Evolutionary conservation across 768 basidiomycete species (phyloP).

Genomic region (Crucibulum laeve): DNA sequence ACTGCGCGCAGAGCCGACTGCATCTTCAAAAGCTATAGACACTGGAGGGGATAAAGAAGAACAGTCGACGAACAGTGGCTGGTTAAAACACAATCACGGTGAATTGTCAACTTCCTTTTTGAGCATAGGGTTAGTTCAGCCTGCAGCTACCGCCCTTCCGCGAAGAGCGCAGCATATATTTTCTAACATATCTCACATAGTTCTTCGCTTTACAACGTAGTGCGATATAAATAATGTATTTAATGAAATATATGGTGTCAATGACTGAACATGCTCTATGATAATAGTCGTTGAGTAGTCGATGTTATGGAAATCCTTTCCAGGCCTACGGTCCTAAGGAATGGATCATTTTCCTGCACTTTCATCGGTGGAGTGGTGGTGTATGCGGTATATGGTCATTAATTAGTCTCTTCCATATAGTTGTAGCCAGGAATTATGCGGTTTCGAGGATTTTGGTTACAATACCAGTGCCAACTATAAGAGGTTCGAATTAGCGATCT

Average conservation of each 20-base stretch:
- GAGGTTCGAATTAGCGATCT: not conserved
- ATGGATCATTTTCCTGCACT: too few relatives aligned
- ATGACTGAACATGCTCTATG: constrained; percentile 1
- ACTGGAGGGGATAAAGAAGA: constrained; percentile 4
- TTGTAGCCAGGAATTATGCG: constrained; percentile 2
- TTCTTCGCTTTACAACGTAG: too few relatives aligned
- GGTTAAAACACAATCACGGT: constrained; percentile 12
- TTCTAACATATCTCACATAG: too few relatives aligned
- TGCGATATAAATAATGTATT: constrained; percentile 1
- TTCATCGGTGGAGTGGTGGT: not conserved
- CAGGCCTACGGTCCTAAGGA: not conserved
- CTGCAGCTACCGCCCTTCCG: too few relatives aligned
- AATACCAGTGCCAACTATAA: constrained; percentile 86
- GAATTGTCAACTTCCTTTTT: constrained; percentile 15
- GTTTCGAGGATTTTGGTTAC: constrained; percentile 76
- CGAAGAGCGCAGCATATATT: too few relatives aligned
- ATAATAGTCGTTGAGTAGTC: too few relatives aligned
- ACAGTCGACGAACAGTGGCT: constrained; percentile 4
- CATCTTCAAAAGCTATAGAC: constrained; percentile 21
- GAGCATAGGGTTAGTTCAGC: not conserved
- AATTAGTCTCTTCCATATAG: not conserved
- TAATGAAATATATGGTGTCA: constrained; percentile 3
- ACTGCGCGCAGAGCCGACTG: constrained; percentile 32
- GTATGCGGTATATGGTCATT: constrained; percentile 8
- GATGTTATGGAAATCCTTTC: too few relatives aligned